Evolutionary conservation across 2,329 filamentous ascomycete species (phyloP), one percentile per base, ranked within the genome.

Genomic region (Pseudofabraea citricarpa): DNA sequence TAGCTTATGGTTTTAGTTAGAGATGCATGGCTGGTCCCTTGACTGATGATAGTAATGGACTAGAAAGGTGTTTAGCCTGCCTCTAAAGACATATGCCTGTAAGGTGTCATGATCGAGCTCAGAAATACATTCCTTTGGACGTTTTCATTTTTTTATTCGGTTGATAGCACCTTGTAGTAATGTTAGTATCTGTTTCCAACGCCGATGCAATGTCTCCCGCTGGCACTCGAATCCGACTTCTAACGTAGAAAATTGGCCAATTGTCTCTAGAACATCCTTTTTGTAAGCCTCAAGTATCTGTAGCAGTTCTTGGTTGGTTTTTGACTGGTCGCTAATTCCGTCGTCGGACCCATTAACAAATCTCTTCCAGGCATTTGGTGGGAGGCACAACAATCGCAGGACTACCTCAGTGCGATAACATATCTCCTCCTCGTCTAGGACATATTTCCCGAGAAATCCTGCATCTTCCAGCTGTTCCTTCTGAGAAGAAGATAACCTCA

Each of bases 401-500:
- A 74, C 74, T 9, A 75, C 71, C 54, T 76, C 68, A 3, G 74
- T 75, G n/a, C 74, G 62, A 52, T 76, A 71, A 52, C 75, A 79
- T 9, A 70, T 67, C 7, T 61, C 68, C 13, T 67, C 59, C 5
- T 60, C 50, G 46, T 77, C 75, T 4, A 77, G 60, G 49, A 71
- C 63, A 51, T 75, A 78, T 4, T 62, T 61, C 0, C 67, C 72
- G 48, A 73, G 61, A 53, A 75, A 77, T 6, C 68, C 69, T 1
- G 46, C 55, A 3, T 67, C 67, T 23, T 72, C 64, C n/a, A 78
- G 62, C 33, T 53, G 51, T 5, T 56, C 56, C 43, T 51, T 62
- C 49, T 70, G 65, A 16, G 27, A 24, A 3, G 29, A 36, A 16
- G 43, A 48, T 10, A 54, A 39, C 24, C 20, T 19, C 2, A 42